phyloP scores from a whole-genome alignment of 176 grass and related monocot genomes.

The Secale cereale region DNA sequence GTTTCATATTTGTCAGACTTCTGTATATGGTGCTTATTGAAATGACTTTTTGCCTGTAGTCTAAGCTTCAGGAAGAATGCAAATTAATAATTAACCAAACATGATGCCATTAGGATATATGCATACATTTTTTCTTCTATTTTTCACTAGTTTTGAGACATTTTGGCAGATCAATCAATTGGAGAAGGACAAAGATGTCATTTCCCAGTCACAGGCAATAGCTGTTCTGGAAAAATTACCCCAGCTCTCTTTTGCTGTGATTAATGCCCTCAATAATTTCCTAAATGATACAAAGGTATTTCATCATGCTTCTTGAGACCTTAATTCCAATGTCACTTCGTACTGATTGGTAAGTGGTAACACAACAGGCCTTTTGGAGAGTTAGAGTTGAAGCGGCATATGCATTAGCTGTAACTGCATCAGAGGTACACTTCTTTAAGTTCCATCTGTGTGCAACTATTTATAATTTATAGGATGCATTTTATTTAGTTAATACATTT shows the following conservation, averaged over 20 bases:
- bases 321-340: conserved; percentile 24
- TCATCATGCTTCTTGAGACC: conserved; percentile 22
- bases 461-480: not conserved
- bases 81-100: not conserved
- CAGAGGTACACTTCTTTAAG: conserved; percentile 59
- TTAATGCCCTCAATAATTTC: conserved; percentile 97
- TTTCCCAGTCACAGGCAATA: conserved; percentile 98
- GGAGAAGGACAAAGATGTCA: conserved; percentile 97
- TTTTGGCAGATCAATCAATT: conserved; percentile 94
- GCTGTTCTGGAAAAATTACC: conserved; percentile 74
- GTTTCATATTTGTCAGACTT: not conserved
- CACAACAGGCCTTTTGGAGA: conserved; percentile 87
- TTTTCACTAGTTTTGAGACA: not conserved
- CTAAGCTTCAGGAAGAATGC: not conserved
- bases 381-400: conserved; percentile 96
- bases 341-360: conserved; percentile 27
- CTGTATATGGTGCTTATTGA: not conserved
- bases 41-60: not conserved
- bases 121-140: not conserved
- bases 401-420: conserved; percentile 79
- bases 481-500: not conserved
- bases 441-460: conserved; percentile 8
- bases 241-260: conserved; percentile 72
- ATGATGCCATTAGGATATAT: not conserved
- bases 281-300: conserved; percentile 95